These are phyloP conservation scores for Stemphylium lycopersici DNA, from an alignment of 2,329 filamentous ascomycete genomes.

Conservation along the genomic window DNA sequence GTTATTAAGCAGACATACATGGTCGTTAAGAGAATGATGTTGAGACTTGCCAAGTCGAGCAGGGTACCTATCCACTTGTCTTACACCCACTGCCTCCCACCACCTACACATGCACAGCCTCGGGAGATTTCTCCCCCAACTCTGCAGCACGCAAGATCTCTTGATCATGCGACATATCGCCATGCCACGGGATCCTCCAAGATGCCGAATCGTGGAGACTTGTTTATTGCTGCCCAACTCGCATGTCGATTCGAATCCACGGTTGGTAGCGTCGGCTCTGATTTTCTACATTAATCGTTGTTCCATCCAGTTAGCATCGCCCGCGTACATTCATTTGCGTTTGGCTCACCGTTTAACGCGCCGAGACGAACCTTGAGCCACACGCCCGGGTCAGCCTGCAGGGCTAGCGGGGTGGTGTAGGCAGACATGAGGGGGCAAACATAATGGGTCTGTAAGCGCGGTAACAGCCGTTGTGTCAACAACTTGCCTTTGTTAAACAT, in stretches of 20 bases:
- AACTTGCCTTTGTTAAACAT: not conserved
- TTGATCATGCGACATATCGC: not conserved
- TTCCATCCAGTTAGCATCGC: not conserved
- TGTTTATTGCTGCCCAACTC: conserved; percentile 13
- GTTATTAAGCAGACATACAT: not conserved
- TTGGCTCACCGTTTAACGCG: conserved; percentile 24
- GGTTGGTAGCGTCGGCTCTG: conserved; percentile 1
- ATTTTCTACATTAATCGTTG: not conserved
- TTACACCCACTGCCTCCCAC: not conserved
- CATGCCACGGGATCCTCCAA: too few species aligned
- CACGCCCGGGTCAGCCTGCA: conserved; percentile 4
- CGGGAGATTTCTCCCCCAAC: not conserved
- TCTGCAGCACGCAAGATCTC: not conserved
- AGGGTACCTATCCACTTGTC: not conserved
- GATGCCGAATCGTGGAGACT: not conserved
- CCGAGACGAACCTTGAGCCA: conserved; percentile 19
- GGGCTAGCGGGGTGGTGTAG: not conserved
- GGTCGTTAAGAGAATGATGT: not conserved
- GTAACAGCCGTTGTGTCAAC: conserved; percentile 1
- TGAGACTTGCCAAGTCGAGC: not conserved
- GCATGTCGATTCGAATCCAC: not conserved
- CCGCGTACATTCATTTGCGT: not conserved
- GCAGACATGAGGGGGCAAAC: not conserved
- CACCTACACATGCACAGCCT: not conserved
- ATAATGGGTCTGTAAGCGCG: conserved; percentile 1